Evolutionary conservation across 78 protist genomes (phyloP), one percentile per base, ranked within the genome.

Genomic region (Dictyostelium citrinum): DNA sequence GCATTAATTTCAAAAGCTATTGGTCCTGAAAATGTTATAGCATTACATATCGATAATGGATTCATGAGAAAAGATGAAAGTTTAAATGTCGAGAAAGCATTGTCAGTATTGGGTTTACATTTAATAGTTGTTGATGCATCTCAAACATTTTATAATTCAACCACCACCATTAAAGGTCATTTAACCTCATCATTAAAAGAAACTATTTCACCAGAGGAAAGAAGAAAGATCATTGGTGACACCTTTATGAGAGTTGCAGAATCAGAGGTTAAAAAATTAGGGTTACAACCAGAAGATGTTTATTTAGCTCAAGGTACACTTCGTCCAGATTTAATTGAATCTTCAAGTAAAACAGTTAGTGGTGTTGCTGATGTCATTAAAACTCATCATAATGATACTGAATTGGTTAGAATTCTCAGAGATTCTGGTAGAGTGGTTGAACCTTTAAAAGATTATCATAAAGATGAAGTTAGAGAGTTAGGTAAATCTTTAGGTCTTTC

Each of bases 221-320:
- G 97, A 95, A 91, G 99, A 35, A 98, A 98, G 91, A 98, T 98
- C 78, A 98, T 98, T 81, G 99, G 99, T 29, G 98, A 98, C 80
- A 96, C 98, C 0, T 98, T 98, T 90, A 98, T 98, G 98, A 8
- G 70, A 4, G 98, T 97, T 7, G 91, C 95, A 22, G 93, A 97
- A 35, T 16, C 43, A 4, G 95, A 95, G 3, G 92, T 90, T 16
- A 20, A 24, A 17, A 83, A 79, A 64, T 78, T 93, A 1, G 95
- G 95, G 33, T 82, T 96, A 39, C 55, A 90, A 27, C 94, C 95
- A 45, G 90, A 91, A 17, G 88, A 93, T n/a, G 93, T 96, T 33
- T 91, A 71, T 91, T 71, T 97, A 20, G 98, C 97, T 0, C 99
- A 98, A 90, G 99, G 99, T 43, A 98, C 99, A 9, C 92, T 98